These are phyloP conservation scores for Hanseniaspora lindneri DNA, from an alignment of 805 yeast genomes.

Conservation along the genomic window DNA sequence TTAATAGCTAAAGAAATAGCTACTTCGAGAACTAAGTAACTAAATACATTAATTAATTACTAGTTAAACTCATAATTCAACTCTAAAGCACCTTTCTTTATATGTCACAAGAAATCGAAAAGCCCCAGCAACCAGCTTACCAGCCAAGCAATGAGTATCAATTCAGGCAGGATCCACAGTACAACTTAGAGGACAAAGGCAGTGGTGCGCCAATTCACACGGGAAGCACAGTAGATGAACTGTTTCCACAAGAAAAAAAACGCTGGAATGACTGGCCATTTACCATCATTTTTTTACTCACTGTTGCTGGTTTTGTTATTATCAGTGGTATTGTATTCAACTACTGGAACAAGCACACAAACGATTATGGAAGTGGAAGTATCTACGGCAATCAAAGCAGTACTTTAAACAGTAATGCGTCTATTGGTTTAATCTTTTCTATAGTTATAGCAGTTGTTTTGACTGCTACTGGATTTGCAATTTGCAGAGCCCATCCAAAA, in stretches of 20 bases:
- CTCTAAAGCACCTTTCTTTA: no score
- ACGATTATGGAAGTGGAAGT: conserved; percentile 44
- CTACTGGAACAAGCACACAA: conserved; percentile 46
- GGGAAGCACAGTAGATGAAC: conserved; percentile 48
- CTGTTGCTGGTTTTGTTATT: conserved; percentile 54
- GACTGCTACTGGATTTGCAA: conserved; percentile 42
- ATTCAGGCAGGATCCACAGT: conserved; percentile 24
- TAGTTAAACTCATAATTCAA: no score
- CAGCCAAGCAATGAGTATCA: conserved; percentile 19
- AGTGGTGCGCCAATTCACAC: conserved; percentile 28
- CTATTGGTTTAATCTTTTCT: conserved; percentile 55
- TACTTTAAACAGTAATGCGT: conserved; percentile 63
- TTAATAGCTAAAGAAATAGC: background rate
- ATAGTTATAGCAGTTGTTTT: conserved; percentile 49
- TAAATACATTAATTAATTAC: no score
- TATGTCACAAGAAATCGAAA: background rate
- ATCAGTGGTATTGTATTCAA: conserved; percentile 57
- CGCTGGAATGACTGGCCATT: conserved; percentile 63
- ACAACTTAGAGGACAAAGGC: conserved; percentile 26
- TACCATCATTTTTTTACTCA: conserved; percentile 39
- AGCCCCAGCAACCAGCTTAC: background rate
- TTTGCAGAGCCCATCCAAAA: conserved; percentile 55
- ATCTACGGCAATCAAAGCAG: conserved; percentile 46
- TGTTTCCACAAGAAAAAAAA: conserved; percentile 55
- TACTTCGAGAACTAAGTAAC: no score